Evolutionary conservation across 805 yeast genomes (phyloP), one percentile per base, ranked within the genome.

Genomic region (Candida manassasensis): DNA sequence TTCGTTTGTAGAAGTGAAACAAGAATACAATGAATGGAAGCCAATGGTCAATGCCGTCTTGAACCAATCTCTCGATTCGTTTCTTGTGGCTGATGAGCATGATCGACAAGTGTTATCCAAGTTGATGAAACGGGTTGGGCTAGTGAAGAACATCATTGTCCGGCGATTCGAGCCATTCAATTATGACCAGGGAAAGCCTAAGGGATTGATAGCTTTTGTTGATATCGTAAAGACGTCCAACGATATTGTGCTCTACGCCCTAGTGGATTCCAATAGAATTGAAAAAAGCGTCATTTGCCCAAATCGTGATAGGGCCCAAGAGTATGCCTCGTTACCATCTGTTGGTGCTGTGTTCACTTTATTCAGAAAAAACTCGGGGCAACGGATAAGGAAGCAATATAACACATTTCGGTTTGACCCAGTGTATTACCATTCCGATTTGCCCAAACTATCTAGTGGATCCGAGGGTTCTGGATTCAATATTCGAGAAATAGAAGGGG

Each of bases 261-360:
- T 88, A 30, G 79, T 88, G 34, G 96, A 85, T 56, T 44, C 69
- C 3, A 67, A 69, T 27, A 65, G 60, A 29, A 70, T 84, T 30
- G 95, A 89, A 49, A 65, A 71, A 8, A 60, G 72, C 1, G 60
- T 83, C 0, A 53, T 88, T 26, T 64, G 77, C 12, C 67, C 69
- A 1, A 63, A 76, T 35, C 66, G 78, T 42, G 45, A 52, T 2
- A 69, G 67, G 10, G 90, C 84, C 0, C 77, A 75, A 44, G 37
- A 42, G 0, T 41, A 55, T n/a, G 55, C 61, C 3, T 41, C 45
- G 3, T 41, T 43, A n/a, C 40, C 39, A 1, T 73, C 73, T 39
- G 76, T 78, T 4, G 42, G 40, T 2, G 48, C 57, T 36, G 74
- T 71, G 5, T 51, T 66, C 10, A 60, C 77, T 0, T 50, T 71